These are phyloP conservation scores for Leccinum variicolor DNA, from an alignment of 768 basidiomycete genomes.

Conservation along the genomic window DNA sequence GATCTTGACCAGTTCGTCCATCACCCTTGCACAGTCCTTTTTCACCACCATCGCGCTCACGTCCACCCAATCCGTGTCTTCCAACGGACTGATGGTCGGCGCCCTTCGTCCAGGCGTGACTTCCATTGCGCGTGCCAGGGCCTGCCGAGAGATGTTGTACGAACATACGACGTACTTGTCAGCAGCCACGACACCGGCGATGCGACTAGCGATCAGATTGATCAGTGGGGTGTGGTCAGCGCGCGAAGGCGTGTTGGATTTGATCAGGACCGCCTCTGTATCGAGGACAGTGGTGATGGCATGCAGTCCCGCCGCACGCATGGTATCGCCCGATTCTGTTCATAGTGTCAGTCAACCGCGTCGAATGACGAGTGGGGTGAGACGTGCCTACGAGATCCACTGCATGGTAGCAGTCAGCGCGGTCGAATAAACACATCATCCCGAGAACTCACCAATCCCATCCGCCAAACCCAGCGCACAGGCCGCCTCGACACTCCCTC, in stretches of 20 bases:
- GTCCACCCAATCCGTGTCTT: slow-evolving; percentile 83
- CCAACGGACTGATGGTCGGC: slow-evolving; percentile 83
- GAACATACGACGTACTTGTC: slow-evolving; percentile 85
- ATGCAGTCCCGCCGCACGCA: slow-evolving; percentile 95
- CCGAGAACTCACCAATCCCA: slow-evolving; percentile 72
- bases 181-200: slow-evolving; percentile 89
- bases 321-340: slow-evolving; percentile 96
- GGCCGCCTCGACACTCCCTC: slow-evolving; percentile 97
- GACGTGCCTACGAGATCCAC: slow-evolving; percentile 89
- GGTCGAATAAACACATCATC: not conserved
- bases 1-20: slow-evolving; percentile 80
- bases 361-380: not conserved
- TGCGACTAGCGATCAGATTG: slow-evolving; percentile 77
- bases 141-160: slow-evolving; percentile 80
- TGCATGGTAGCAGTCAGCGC: slow-evolving; percentile 26
- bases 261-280: slow-evolving; percentile 92
- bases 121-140: slow-evolving; percentile 54
- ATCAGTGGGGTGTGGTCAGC: slow-evolving; percentile 65
- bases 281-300: slow-evolving; percentile 87
- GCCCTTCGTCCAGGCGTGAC: slow-evolving; percentile 90
- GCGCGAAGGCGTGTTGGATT: slow-evolving; percentile 62
- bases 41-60: slow-evolving; percentile 93
- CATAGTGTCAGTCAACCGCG: not conserved
- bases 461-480: slow-evolving; percentile 96
- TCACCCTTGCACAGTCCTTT: slow-evolving; percentile 70